Base-by-base conservation (phyloP, 139 green algal species). In the Medakamo hakoo region DNA sequence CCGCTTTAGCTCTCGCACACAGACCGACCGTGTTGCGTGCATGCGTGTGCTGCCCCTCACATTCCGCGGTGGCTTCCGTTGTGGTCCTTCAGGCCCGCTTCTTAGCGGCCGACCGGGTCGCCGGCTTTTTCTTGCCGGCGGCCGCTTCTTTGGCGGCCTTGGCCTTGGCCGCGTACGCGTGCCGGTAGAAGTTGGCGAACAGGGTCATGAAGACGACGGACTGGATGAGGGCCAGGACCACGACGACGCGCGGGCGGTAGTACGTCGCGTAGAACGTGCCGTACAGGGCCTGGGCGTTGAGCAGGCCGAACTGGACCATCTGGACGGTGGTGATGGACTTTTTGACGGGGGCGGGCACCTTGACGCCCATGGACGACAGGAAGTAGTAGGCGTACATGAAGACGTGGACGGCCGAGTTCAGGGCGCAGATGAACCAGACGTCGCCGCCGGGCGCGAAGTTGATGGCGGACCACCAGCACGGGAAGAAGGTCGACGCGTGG, bases 331-430 rank as follows among this genome's bases (percentile, higher is more conserved):
- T 81, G 56, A 81, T 75, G 27, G 61, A 62, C 48, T 68, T 63
- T 60, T 81, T 81, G 63, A 78, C 55, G 22, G 32, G 30, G 24
- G 18, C 29, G 2, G 63, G 57, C n/a, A 69, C 28, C 60, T 63
- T 67, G 22, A 71, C 28, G 1, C 67, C 71, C 1, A 74, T 1
- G 27, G 40, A 55, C 23, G 71, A 31, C 4, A 61, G 67, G 28
- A 81, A 63, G 69, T 81, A 81, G 66, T 81, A 81, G 23, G 63
- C 67, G 64, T 81, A 80, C 75, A 81, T 81, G 62, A 72, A 16
- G 14, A 81, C 70, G 60, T 81, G 75, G 55, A 81, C 67, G 64
- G 69, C 58, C 31, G 70, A 77, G 63, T 81, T 81, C 27, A 81
- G 32, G 29, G 63, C 62, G 70, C 71, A 81, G 63, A 60, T 70